Evolutionary conservation across 2,329 filamentous ascomycete genomes (phyloP), one percentile per base, ranked within the genome.

Genomic region (Cytospora chrysosperma): DNA sequence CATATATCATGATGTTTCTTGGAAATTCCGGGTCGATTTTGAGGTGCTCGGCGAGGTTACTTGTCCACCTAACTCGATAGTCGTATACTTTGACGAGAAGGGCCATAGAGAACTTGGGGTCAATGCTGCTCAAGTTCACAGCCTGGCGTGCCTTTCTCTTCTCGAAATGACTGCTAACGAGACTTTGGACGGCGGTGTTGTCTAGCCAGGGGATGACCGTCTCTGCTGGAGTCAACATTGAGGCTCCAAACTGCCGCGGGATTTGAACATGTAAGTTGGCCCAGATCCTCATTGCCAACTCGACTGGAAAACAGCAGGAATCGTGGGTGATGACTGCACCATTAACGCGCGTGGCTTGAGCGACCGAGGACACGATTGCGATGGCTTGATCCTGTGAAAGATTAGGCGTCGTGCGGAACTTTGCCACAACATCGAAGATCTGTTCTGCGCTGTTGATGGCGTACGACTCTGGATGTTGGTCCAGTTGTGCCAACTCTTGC

Each of bases 31-130:
- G 67, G 51, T 67, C 68, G n/a, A 69, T 67, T 3, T 54, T 62
- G 17, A 69, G 58, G 43, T 70, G 69, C 12, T 65, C 67, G 34
- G 61, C 62, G 17, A 70, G 58, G 43, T 69, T 70, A 27, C 61
- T 59, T 15, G 69, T 68, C 67, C 69, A 70, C 37, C 63, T 59
- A 7, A 68, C 60, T 12, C 54, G 66, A 34, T 67, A 69, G 1
- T 65, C 67, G 13, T 59, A 43, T 21, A 24, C 34, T 26, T 59
- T 49, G 28, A 4, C 21, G 12, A 59, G 49, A n/a, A 49, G 40
- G 12, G 40, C 56, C 56, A 58, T 58, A 12, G 56, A 49, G 28
- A 43, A 58, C 28, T 34, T 58, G 17, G 40, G 40, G 9, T 24
- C n/a, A 12, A 56, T 10, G 3, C 5, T 17, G 8, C 1, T 27